Conservation (phyloP, 352 stramenopile species). For the Phytophthora tubulina region DNA sequence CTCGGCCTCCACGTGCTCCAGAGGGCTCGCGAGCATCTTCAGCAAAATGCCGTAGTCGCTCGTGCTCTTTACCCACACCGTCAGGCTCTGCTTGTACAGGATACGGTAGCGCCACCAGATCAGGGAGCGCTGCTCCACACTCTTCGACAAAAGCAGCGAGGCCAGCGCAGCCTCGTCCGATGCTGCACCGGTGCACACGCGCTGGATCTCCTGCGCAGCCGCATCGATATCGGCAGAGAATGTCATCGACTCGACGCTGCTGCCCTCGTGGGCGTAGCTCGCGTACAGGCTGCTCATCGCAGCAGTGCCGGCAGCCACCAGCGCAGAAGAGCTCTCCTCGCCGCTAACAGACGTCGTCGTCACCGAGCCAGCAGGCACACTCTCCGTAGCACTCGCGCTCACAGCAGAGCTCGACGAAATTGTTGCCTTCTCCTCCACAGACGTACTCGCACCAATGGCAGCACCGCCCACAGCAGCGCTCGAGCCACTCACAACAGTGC, state of each 20-base stretch:
- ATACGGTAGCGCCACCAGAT: neutral
- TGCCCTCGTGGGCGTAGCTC: slow-evolving; percentile 12
- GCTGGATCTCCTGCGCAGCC: slow-evolving; percentile 53
- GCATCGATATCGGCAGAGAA: slow-evolving; percentile 49
- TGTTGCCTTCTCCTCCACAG: too few relatives aligned
- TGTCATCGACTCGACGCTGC: slow-evolving; percentile 27
- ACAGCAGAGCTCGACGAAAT: neutral
- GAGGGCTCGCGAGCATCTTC: too few relatives aligned
- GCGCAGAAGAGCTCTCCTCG: neutral
- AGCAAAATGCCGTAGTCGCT: too few relatives aligned
- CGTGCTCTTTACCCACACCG: too few relatives aligned
- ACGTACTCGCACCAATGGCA: neutral
- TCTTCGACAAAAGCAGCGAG: slow-evolving; percentile 24
- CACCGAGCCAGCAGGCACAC: slow-evolving; percentile 9
- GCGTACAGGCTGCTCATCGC: slow-evolving; percentile 19
- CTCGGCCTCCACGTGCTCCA: too few relatives aligned
- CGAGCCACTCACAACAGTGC: too few relatives aligned
- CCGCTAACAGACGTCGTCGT: neutral
- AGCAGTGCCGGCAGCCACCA: neutral
- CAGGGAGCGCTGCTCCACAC: slow-evolving; percentile 27
- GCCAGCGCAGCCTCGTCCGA: slow-evolving; percentile 27
- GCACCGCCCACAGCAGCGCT: slow-evolving; percentile 2
- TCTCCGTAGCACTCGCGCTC: slow-evolving; percentile 6
- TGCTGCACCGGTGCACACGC: slow-evolving; percentile 14
- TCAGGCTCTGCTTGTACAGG: too few relatives aligned